Conservation (phyloP, 1,284 basidiomycete genomes). For the Retiboletus flavoniger region DNA sequence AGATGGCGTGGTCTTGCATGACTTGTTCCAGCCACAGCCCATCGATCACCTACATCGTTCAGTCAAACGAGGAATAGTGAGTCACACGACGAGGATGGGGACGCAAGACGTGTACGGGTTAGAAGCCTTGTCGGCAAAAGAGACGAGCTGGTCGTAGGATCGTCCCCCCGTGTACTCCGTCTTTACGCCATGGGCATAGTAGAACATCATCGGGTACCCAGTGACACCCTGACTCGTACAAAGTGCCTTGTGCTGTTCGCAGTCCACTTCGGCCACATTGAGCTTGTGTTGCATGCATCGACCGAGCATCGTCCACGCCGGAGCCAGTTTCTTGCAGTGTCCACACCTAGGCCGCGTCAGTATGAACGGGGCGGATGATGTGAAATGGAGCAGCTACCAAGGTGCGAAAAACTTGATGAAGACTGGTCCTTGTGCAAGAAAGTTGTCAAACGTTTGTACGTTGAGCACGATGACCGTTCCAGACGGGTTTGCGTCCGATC, state of each 20-base stretch:
- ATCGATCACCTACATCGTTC: slow-evolving; percentile 46
- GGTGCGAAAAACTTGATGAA: slow-evolving; percentile 93
- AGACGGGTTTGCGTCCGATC: slow-evolving; percentile 47
- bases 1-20: slow-evolving; percentile 56
- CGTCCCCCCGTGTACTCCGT: slow-evolving; percentile 73
- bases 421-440: slow-evolving; percentile 58
- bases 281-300: slow-evolving; percentile 64
- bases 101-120: slow-evolving; percentile 47
- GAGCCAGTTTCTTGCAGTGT: slow-evolving; percentile 89
- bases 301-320: slow-evolving; percentile 76
- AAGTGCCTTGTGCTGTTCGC: slow-evolving; percentile 67
- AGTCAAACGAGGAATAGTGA: slow-evolving; percentile 21
- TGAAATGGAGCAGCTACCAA: slow-evolving; percentile 48
- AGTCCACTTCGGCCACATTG: slow-evolving; percentile 83
- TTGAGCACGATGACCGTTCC: slow-evolving; percentile 65
- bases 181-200: slow-evolving; percentile 53
- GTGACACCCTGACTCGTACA: slow-evolving; percentile 66
- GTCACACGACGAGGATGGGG: neutral
- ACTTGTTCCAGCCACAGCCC: slow-evolving; percentile 53
- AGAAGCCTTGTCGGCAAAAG: slow-evolving; percentile 71
- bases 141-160: slow-evolving; percentile 64
- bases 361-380: neutral
- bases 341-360: slow-evolving; percentile 56
- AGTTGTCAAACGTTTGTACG: slow-evolving; percentile 48
- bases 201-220: slow-evolving; percentile 80